Evolutionary conservation across 345 rosid species (phyloP).

Genomic region (Rhodamnia rubescens): DNA sequence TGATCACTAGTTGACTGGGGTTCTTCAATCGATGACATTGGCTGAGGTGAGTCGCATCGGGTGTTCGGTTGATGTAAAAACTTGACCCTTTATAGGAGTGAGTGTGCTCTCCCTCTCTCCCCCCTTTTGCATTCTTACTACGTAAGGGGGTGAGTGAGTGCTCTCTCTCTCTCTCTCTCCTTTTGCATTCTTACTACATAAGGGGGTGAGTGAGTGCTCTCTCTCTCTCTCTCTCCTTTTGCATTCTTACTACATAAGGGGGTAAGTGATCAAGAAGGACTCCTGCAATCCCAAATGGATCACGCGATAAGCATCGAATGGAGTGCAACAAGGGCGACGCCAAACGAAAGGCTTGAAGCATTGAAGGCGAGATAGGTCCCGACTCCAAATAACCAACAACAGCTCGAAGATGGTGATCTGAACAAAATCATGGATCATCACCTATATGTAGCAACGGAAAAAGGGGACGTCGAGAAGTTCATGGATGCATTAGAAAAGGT

Average conservation of each 20-base stretch:
- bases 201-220: no score
- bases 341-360: neutral
- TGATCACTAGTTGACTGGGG: neutral
- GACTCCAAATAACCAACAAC: accelerated
- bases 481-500: no score
- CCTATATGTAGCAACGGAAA: accelerated
- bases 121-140: neutral
- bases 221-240: no score
- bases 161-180: no score
- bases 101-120: neutral
- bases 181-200: no score
- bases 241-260: no score
- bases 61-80: neutral
- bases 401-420: accelerated
- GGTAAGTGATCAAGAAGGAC: neutral
- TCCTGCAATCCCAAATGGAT: neutral
- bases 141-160: no score
- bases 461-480: accelerated
- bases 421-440: accelerated
- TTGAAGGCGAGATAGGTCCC: accelerated
- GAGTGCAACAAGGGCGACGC: accelerated
- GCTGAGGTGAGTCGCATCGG: neutral
- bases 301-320: accelerated
- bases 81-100: neutral
- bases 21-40: neutral